Evolutionary conservation across 352 stramenopile genomes (phyloP).

Genomic region (Phytopythium ostracodes): DNA sequence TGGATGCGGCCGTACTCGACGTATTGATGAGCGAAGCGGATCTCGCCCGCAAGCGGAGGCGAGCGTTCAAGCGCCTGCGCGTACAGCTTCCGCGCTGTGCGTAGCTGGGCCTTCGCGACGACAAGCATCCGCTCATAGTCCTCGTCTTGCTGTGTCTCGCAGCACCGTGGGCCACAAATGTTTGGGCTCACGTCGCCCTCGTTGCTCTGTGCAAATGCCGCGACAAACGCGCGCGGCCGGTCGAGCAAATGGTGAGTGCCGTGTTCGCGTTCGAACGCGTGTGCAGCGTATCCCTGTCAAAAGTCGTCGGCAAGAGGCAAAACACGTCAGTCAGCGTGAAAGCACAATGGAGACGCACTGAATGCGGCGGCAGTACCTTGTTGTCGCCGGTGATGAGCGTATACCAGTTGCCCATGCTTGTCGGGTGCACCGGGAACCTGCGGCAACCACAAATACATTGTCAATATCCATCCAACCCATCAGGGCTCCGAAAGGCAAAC

Average conservation of each 20-base stretch:
- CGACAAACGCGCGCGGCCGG: slow-evolving; percentile 84
- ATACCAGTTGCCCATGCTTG: slow-evolving; percentile 92
- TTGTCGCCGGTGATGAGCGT: slow-evolving; percentile 93
- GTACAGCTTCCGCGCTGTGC: slow-evolving; percentile 62
- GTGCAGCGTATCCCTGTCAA: slow-evolving; percentile 69
- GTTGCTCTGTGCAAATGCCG: slow-evolving; percentile 92
- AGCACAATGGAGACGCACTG: neutral
- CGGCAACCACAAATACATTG: neutral
- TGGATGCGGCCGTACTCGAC: slow-evolving; percentile 69
- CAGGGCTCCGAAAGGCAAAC: neutral
- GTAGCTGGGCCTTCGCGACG: slow-evolving; percentile 67
- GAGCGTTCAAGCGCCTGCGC: slow-evolving; percentile 25
- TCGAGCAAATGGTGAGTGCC: slow-evolving; percentile 81
- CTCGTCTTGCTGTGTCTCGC: slow-evolving; percentile 53
- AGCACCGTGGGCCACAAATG: slow-evolving; percentile 71
- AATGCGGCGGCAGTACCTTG: slow-evolving; percentile 39
- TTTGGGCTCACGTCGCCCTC: slow-evolving; percentile 93
- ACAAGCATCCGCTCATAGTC: slow-evolving; percentile 82
- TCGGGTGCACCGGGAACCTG: slow-evolving; percentile 91
- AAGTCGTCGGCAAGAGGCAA: neutral
- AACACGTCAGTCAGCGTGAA: neutral
- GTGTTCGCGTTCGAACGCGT: slow-evolving; percentile 84
- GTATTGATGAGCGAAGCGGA: slow-evolving; percentile 68
- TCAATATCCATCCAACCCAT: neutral
- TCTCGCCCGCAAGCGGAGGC: slow-evolving; percentile 29